Conservation (phyloP, 2,329 filamentous ascomycete genomes). For the Zalaria sp. region DNA sequence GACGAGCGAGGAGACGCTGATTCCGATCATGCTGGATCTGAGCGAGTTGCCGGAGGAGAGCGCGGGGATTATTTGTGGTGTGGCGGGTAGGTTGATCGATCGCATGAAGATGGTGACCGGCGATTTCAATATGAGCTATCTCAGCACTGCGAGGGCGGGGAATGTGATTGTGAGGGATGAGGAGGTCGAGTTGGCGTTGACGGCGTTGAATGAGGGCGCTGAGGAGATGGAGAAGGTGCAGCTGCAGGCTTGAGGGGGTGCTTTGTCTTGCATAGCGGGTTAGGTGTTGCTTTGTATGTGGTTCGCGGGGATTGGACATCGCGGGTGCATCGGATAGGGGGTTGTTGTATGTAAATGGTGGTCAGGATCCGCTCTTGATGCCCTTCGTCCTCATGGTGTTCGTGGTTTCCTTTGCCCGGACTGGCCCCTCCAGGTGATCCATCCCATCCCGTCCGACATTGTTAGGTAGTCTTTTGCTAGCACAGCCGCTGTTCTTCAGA, state of each 20-base stretch:
- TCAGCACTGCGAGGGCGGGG: constrained; percentile 77
- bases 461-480: no score
- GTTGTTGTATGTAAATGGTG: not conserved
- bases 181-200: constrained; percentile 59
- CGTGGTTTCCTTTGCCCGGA: no score
- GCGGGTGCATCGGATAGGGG: not conserved
- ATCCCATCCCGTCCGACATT: no score
- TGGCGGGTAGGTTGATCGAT: constrained; percentile 68
- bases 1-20: constrained; percentile 53
- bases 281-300: not conserved
- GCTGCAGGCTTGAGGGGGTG: not conserved
- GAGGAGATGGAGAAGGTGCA: constrained; percentile 8
- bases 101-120: constrained; percentile 39
- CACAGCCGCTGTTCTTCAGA: no score
- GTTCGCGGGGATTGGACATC: not conserved
- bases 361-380: no score
- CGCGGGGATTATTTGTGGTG: constrained; percentile 88
- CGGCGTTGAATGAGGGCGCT: constrained; percentile 38
- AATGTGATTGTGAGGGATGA: constrained; percentile 73
- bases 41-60: constrained; percentile 69
- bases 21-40: constrained; percentile 82
- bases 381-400: no score
- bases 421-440: no score
- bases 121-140: constrained; percentile 62
- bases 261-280: not conserved